A percentile compares a stretch with the other conserved stretches of the same genome.
Conservation (phyloP, 2,329 filamentous ascomycete genomes). For the Bipolaris zeicola region DNA sequence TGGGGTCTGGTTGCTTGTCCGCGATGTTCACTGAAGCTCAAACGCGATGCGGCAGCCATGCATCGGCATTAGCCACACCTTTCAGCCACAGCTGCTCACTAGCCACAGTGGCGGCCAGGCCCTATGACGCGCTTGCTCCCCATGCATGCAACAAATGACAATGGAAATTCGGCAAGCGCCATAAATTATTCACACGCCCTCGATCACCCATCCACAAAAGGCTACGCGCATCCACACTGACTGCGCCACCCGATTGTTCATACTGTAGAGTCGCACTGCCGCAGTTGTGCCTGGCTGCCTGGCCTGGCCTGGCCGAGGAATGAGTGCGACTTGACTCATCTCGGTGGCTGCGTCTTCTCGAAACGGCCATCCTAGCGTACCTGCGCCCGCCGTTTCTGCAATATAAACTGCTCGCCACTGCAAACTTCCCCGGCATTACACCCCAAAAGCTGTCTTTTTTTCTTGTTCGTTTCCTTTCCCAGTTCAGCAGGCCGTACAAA, state of each 20-base stretch:
- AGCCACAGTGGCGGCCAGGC: constrained; percentile 9
- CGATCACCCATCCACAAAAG: neutral
- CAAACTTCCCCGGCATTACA: neutral
- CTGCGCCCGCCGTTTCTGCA: neutral
- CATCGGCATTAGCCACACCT: constrained; percentile 8
- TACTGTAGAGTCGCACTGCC: neutral
- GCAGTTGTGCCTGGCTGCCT: constrained; percentile 6
- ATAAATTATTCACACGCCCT: neutral
- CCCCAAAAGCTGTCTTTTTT: constrained; percentile 1
- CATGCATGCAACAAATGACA: neutral
- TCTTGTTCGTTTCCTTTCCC: constrained; percentile 15
- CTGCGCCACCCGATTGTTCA: constrained; percentile 13
- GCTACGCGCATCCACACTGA: neutral
- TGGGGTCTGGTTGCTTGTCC: constrained; percentile 16
- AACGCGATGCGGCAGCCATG: constrained; percentile 7
- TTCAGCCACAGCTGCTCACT: neutral
- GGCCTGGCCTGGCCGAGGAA: constrained; percentile 2
- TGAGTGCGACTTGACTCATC: constrained; percentile 22
- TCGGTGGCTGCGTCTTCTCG: constrained; percentile 6
- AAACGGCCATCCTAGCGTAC: constrained; percentile 11
- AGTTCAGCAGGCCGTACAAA: constrained; percentile 40
- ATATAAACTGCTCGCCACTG: constrained; percentile 30
- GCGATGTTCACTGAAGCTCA: constrained; percentile 19
- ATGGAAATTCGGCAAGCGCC: constrained; percentile 21
- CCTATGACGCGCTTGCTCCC: constrained; percentile 34